These are phyloP conservation scores for Craterostigma plantagineum DNA, from an alignment of 257 asterid species.

Conservation along the genomic window DNA sequence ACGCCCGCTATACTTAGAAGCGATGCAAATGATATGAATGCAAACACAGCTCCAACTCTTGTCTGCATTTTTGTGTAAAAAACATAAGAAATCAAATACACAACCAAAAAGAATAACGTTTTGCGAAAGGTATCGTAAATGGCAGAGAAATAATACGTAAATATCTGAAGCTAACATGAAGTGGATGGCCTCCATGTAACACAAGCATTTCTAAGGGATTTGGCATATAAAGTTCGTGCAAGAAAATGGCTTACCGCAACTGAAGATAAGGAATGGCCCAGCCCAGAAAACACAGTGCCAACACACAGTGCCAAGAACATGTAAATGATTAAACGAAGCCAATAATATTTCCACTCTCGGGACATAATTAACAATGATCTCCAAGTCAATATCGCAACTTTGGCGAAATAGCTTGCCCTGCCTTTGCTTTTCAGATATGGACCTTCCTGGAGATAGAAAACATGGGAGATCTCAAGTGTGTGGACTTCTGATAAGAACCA, in stretches of 20 bases:
- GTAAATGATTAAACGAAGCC: conserved; percentile 84
- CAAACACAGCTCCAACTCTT: conserved; percentile 78
- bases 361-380: conserved; percentile 92
- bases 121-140: background rate
- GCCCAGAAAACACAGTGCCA: conserved; percentile 73
- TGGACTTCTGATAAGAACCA: background rate
- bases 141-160: background rate
- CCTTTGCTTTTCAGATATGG: conserved; percentile 81
- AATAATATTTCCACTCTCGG: conserved; percentile 95
- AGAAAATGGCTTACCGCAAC: conserved; percentile 48
- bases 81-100: background rate
- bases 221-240: background rate
- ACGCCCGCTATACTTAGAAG: conserved; percentile 80
- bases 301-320: conserved; percentile 65
- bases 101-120: background rate
- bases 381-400: conserved; percentile 80
- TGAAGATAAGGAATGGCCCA: conserved; percentile 94
- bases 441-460: conserved; percentile 46
- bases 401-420: conserved; percentile 37
- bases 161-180: background rate
- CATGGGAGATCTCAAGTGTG: background rate
- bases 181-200: background rate
- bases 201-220: background rate
- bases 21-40: conserved; percentile 65
- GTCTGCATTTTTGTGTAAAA: conserved; percentile 33